These are phyloP conservation scores for Vicia sativa DNA, from an alignment of 306 rosid genomes.

Conservation along the genomic window DNA sequence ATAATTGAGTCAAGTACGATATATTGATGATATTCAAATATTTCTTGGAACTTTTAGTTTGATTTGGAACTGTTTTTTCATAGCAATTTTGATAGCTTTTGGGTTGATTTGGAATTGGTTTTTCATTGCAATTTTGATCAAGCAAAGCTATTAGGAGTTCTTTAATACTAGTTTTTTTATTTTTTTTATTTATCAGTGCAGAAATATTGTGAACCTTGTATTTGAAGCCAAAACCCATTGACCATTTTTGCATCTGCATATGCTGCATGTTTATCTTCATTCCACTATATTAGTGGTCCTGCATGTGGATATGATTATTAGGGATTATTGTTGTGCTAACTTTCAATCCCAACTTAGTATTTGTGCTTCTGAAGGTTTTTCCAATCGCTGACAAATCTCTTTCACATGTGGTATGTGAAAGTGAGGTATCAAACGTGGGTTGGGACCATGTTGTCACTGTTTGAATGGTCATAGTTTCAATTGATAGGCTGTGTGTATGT, in stretches of 20 bases:
- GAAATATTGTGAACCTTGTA: conserved; percentile 20
- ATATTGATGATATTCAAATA: too few species aligned
- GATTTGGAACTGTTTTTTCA: too few species aligned
- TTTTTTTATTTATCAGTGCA: conserved; percentile 6
- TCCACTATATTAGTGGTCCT: conserved; percentile 43
- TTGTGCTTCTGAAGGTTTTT: conserved; percentile 35
- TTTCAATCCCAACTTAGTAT: conserved; percentile 42
- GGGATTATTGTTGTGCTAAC: conserved; percentile 24
- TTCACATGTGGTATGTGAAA: conserved; percentile 54
- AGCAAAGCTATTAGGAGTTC: too few species aligned
- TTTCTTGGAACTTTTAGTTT: too few species aligned
- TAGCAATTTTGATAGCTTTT: too few species aligned
- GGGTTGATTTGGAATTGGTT: too few species aligned
- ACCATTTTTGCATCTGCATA: conserved; percentile 7
- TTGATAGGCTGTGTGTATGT: conserved; percentile 30
- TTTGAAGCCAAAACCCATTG: conserved; percentile 20
- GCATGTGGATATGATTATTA: conserved; percentile 43
- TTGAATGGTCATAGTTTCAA: conserved; percentile 50
- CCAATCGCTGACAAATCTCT: conserved; percentile 51
- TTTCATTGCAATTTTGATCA: too few species aligned
- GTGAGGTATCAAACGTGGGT: conserved; percentile 45
- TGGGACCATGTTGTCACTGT: conserved; percentile 54
- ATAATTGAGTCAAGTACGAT: too few species aligned
- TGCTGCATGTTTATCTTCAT: conserved; percentile 25
- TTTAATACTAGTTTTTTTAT: too few species aligned